Conservation (phyloP, 176 grass and related monocot genomes). For the Tillandsia leiboldiana region DNA sequence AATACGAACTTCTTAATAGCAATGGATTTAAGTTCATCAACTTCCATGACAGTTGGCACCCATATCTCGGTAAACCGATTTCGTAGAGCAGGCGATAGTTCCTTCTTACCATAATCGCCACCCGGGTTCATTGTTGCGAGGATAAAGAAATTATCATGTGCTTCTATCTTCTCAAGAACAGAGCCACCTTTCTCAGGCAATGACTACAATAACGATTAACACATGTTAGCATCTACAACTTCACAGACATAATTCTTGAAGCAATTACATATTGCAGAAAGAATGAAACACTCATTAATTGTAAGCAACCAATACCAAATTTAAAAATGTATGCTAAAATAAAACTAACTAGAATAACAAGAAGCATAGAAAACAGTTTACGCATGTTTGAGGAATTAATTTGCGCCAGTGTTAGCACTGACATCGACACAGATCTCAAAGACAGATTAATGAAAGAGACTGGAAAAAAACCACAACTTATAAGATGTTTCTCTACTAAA, state of each 20-base stretch:
- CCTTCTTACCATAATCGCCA: constrained; percentile 96
- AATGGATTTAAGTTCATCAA: constrained; percentile 67
- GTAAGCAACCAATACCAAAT: too few species aligned
- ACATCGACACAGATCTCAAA: too few species aligned
- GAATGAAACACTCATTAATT: too few species aligned
- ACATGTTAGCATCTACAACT: neutral
- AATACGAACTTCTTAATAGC: constrained; percentile 39
- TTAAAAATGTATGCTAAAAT: too few species aligned
- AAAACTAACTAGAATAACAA: too few species aligned
- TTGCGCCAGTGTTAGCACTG: too few species aligned
- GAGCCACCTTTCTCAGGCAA: constrained; percentile 90
- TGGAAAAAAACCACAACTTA: too few species aligned
- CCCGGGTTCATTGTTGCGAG: constrained; percentile 97
- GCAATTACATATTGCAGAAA: too few species aligned
- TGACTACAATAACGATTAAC: constrained; percentile 38
- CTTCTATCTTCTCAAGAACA: constrained; percentile 69
- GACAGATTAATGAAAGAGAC: too few species aligned
- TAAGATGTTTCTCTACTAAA: too few species aligned
- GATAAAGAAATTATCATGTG: constrained; percentile 76
- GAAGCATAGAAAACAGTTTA: too few species aligned
- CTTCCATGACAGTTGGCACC: constrained; percentile 71
- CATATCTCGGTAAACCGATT: constrained; percentile 96
- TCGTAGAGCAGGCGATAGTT: constrained; percentile 78
- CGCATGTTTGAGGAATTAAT: too few species aligned
- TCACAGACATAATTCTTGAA: neutral